Evolutionary conservation across 768 basidiomycete genomes (phyloP).

Genomic region (Kwoniella europaea): DNA sequence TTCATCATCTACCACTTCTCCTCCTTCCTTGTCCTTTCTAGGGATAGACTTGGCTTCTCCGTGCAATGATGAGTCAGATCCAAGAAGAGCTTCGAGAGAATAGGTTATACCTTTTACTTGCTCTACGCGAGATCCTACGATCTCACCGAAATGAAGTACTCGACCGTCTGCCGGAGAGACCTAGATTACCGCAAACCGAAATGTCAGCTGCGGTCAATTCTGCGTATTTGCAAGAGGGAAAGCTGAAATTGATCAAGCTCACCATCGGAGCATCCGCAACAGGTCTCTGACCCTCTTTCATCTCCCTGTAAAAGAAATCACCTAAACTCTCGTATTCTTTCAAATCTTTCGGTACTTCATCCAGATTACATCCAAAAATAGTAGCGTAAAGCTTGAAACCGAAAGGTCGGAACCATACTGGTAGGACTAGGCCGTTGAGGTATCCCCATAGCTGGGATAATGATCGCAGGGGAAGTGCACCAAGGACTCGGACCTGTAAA

Average conservation of each 20-base stretch:
- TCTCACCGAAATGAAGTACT: slow-evolving; percentile 87
- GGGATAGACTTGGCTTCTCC: slow-evolving; percentile 35
- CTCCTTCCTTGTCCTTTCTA: slow-evolving; percentile 8
- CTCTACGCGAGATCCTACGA: slow-evolving; percentile 78
- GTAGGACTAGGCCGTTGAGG: slow-evolving; percentile 87
- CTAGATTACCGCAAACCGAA: too few relatives aligned
- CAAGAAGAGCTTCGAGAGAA: slow-evolving; percentile 85
- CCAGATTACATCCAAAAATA: slow-evolving; percentile 91
- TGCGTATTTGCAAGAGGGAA: too few relatives aligned
- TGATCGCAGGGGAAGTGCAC: slow-evolving; percentile 89
- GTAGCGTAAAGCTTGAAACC: slow-evolving; percentile 83
- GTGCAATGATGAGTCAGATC: slow-evolving; percentile 58
- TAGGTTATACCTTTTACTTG: slow-evolving; percentile 99
- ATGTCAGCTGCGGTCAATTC: too few relatives aligned
- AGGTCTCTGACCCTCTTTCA: slow-evolving; percentile 80
- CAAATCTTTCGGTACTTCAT: slow-evolving; percentile 80
- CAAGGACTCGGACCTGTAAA: slow-evolving; percentile 84
- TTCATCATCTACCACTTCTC: slow-evolving; percentile 69
- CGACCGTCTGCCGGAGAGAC: slow-evolving; percentile 94
- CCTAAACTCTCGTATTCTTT: slow-evolving; percentile 82
- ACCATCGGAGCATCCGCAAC: slow-evolving; percentile 72
- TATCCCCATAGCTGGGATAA: slow-evolving; percentile 98
- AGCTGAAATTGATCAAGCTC: too few relatives aligned
- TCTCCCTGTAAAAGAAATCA: slow-evolving; percentile 89
- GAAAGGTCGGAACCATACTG: slow-evolving; percentile 91